Percentiles rank a stretch among this genome's conserved stretches.
Evolutionary conservation across 2,329 filamentous ascomycete species (phyloP).

Genomic region (Aspergillus costaricaensis): DNA sequence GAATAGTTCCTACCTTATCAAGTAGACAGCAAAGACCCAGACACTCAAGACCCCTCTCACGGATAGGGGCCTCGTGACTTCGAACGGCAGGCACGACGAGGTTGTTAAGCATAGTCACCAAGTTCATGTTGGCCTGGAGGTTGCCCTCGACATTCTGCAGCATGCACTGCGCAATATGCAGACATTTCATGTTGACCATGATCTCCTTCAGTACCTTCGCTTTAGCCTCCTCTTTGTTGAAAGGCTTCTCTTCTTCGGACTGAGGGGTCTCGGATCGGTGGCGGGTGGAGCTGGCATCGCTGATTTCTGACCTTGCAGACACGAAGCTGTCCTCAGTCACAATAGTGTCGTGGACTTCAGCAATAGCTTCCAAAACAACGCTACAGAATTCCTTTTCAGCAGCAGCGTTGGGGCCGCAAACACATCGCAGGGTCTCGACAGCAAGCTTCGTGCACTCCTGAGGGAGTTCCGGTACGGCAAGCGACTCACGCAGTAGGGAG

Average conservation of each 20-base stretch:
- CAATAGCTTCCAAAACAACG: conserved; percentile 81
- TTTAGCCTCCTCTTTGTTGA: conserved; percentile 63
- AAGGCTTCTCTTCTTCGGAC: conserved; percentile 61
- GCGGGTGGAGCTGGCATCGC: conserved; percentile 60
- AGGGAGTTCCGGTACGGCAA: conserved; percentile 83
- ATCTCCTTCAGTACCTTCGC: conserved; percentile 75
- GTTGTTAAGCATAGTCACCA: conserved; percentile 98
- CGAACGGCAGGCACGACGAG: conserved; percentile 93
- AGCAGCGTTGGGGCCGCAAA: conserved; percentile 66
- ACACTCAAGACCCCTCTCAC: conserved; percentile 86
- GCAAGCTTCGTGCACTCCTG: conserved; percentile 90
- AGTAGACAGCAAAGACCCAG: conserved; percentile 88
- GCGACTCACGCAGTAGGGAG: conserved; percentile 77
- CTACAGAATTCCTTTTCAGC: conserved; percentile 53
- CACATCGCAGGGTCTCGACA: conserved; percentile 76
- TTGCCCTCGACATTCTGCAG: conserved; percentile 87
- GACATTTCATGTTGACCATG: conserved; percentile 96
- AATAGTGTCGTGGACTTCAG: conserved; percentile 95
- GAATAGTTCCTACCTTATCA: conserved; percentile 62
- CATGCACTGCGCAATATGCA: conserved; percentile 97
- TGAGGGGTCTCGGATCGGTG: conserved; percentile 46
- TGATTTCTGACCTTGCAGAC: conserved; percentile 84
- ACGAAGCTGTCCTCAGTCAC: conserved; percentile 83
- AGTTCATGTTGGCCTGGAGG: conserved; percentile 81
- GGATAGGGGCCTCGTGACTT: conserved; percentile 87